Conservation (phyloP, 352 stramenopile species). For the Phytopythium aichiense region DNA sequence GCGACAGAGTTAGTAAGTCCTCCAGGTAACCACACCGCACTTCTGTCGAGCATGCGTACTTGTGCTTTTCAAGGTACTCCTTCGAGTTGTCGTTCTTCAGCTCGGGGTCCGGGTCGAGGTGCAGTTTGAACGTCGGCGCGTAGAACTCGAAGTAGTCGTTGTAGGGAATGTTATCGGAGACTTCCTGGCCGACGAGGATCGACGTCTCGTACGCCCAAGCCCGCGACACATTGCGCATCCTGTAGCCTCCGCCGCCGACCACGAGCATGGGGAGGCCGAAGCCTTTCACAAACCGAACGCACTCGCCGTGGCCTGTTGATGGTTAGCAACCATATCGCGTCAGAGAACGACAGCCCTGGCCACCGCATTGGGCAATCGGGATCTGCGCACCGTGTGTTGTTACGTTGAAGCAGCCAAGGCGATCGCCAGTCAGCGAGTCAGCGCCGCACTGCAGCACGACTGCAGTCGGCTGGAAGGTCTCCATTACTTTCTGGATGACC, state of each 20-base stretch:
- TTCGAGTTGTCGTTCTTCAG: conserved; percentile 81
- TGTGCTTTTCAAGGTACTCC: conserved; percentile 85
- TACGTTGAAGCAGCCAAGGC: conserved; percentile 98
- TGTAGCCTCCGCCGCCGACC: conserved; percentile 82
- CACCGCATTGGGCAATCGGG: too few species aligned
- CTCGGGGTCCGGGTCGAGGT: conserved; percentile 72
- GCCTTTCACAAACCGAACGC: conserved; percentile 83
- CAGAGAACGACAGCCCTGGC: neutral
- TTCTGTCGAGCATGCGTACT: conserved; percentile 32
- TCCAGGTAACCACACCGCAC: neutral
- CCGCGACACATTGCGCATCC: conserved; percentile 84
- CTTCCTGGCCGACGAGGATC: conserved; percentile 85
- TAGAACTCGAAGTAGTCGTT: conserved; percentile 88
- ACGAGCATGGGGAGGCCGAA: conserved; percentile 84
- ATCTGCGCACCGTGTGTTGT: conserved; percentile 61
- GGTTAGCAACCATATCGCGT: neutral
- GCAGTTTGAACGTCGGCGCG: conserved; percentile 80
- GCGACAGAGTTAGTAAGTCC: neutral
- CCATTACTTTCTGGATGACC: conserved; percentile 93
- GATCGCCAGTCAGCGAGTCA: conserved; percentile 96
- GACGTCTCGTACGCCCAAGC: conserved; percentile 98
- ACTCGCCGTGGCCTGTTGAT: conserved; percentile 61
- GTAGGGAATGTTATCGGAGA: conserved; percentile 81
- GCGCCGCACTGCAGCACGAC: conserved; percentile 98
- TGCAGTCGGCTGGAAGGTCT: conserved; percentile 85